phyloP scores from a whole-genome alignment of 495 filamentous ascomycete genomes.

The Lasiosphaeris hirsuta region DNA sequence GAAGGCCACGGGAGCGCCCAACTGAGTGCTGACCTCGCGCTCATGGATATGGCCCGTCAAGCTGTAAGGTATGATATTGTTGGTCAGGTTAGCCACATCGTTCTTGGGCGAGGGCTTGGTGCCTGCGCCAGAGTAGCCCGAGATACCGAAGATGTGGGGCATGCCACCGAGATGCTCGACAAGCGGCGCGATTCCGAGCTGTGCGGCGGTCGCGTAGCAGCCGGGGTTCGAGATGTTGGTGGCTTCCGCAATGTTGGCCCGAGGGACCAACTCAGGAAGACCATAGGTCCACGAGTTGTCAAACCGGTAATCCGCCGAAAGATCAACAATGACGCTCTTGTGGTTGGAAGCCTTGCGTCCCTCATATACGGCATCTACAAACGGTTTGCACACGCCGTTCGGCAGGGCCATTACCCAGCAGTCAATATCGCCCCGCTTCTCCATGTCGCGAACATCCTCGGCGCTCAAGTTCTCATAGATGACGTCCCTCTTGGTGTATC shows the following conservation, averaged over 20 bases:
- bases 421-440: constrained; percentile 86
- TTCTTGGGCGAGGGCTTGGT: constrained; percentile 97
- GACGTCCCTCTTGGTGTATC: constrained; percentile 90
- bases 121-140: constrained; percentile 93
- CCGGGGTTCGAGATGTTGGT: constrained; percentile 92
- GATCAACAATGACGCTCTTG: constrained; percentile 82
- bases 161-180: constrained; percentile 72
- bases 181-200: constrained; percentile 84
- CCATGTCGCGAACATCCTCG: constrained; percentile 89
- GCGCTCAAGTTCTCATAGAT: constrained; percentile 87
- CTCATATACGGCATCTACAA: constrained; percentile 85
- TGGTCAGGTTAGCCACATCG: constrained; percentile 78
- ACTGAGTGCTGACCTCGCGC: constrained; percentile 77
- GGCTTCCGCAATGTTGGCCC: constrained; percentile 73
- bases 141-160: constrained; percentile 89
- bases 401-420: constrained; percentile 98
- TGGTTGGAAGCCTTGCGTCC: constrained; percentile 53
- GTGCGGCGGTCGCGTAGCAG: constrained; percentile 95
- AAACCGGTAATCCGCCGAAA: constrained; percentile 95
- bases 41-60: constrained; percentile 97
- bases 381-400: constrained; percentile 96
- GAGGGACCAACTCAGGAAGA: constrained; percentile 80
- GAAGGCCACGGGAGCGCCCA: constrained; percentile 77
- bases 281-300: constrained; percentile 91
- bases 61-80: constrained; percentile 91